A percentile compares a stretch with the other conserved stretches of the same genome.
Evolutionary conservation across 2,329 filamentous ascomycete genomes (phyloP).

Genomic region (Apiospora malaysiana): DNA sequence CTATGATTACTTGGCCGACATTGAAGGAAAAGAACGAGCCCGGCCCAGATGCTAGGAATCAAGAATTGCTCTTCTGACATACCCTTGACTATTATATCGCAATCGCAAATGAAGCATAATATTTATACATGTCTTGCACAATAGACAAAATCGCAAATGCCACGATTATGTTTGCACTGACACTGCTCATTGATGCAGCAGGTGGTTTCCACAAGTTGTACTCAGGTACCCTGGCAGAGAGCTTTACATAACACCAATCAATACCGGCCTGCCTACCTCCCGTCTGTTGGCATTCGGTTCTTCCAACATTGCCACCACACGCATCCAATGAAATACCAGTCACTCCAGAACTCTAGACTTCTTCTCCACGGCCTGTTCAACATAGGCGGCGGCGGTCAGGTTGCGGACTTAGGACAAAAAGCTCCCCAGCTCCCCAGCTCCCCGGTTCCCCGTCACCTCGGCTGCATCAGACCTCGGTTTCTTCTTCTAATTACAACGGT

Average conservation of each 20-base stretch:
- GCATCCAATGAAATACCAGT: no score
- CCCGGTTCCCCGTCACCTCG: conserved; percentile 1
- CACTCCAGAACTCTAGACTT: no score
- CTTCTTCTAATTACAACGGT: neutral
- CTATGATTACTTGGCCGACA: neutral
- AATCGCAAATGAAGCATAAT: neutral
- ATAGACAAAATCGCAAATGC: neutral
- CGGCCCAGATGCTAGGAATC: neutral
- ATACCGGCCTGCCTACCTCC: no score
- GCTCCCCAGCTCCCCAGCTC: neutral
- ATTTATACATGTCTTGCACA: neutral
- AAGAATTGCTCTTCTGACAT: neutral
- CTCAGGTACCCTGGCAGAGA: no score
- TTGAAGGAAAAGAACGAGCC: neutral
- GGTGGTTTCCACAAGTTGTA: no score
- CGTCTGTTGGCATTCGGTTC: no score
- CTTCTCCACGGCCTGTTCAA: neutral
- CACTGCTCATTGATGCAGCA: no score
- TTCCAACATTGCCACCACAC: no score
- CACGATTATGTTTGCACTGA: neutral
- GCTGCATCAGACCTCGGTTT: neutral
- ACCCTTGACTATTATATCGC: neutral
- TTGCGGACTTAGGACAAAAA: neutral
- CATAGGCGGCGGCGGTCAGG: neutral
- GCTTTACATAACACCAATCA: no score